Evolutionary conservation across 2,329 filamentous ascomycete species (phyloP), one percentile per base, ranked within the genome.

Genomic region (Ceratocystis lukuohia): DNA sequence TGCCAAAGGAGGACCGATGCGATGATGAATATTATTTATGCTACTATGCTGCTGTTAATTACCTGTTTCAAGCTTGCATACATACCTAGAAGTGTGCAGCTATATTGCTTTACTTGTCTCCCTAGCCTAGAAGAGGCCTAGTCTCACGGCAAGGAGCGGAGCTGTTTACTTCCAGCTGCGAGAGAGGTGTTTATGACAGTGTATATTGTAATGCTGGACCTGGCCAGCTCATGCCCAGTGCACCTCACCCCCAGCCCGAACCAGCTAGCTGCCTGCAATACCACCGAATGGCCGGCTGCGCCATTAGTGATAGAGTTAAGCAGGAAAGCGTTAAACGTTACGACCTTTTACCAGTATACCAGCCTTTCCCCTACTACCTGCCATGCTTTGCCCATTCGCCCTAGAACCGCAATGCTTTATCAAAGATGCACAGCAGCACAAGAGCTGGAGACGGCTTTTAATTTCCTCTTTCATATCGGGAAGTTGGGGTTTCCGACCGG

Each of bases 241-340:
- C 56, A 50, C 20, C 28, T 20, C 10, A 28, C 56, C 53, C 28
- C 28, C 17, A 30, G 28, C 56, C n/a, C 20, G 15, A 7, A 3
- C 56, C 28, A 20, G 28, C 7, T 59, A 15, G 37, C 37, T 53
- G 5, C 25, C 33, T 30, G 28, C 56, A 59, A 59, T 59, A 59
- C 28, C 25, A 33, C 56, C 56, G 56, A 59, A 59, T 17, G 25
- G 56, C 56, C 56, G 56, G 56, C 28, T 59, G 56, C 56, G 56
- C 56, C n/a, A 59, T 59, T 59, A 37, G 48, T 28, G 10, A 25
- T 28, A 10, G 8, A 28, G 48, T 25, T 25, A 53, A 15, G 48
- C 3, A 25, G 20, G 8, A 10, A 4, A 8, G 7, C 5, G 7
- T 20, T 10, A 15, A 53, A 22, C 48, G 20, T 53, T 25, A 53